These are phyloP conservation scores for Backusella morwellensis DNA, from an alignment of 192 early-diverging fungal genomes.

Conservation along the genomic window DNA sequence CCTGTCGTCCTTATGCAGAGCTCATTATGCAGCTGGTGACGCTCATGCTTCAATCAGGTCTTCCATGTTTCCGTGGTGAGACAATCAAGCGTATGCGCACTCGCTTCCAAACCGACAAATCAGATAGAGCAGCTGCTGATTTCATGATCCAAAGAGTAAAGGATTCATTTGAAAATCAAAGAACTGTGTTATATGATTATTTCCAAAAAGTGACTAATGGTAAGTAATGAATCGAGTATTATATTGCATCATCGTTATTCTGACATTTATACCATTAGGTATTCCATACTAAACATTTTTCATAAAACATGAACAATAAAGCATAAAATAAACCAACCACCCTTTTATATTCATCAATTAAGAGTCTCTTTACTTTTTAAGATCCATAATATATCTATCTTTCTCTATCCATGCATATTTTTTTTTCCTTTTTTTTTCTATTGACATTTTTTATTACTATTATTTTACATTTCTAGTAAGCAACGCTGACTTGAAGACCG, in stretches of 20 bases:
- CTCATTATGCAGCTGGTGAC: slow-evolving; percentile 86
- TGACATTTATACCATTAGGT: not conserved
- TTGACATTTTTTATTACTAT: slow-evolving; percentile 11
- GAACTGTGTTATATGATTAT: slow-evolving; percentile 79
- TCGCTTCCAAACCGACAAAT: slow-evolving; percentile 86
- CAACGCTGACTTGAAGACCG: slow-evolving; percentile 9
- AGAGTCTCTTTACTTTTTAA: not conserved
- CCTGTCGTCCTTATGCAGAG: slow-evolving; percentile 88
- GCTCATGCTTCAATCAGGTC: slow-evolving; percentile 92
- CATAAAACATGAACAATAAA: not conserved
- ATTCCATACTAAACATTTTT: not conserved
- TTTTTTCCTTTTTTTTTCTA: not conserved
- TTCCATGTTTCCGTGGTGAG: slow-evolving; percentile 98
- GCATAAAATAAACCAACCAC: not conserved
- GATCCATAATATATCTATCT: not conserved
- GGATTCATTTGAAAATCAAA: slow-evolving; percentile 91
- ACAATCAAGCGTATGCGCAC: slow-evolving; percentile 81
- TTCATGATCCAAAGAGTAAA: slow-evolving; percentile 91
- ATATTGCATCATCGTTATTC: not conserved
- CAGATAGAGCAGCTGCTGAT: slow-evolving; percentile 89
- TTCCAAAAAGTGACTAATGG: slow-evolving; percentile 86
- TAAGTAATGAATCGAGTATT: slow-evolving; percentile 23
- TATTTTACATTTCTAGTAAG: slow-evolving; percentile 13
- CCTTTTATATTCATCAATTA: not conserved
- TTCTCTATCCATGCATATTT: not conserved